Base-by-base conservation (phyloP, 805 yeast genomes). In the Nakazawaea pomicola region DNA sequence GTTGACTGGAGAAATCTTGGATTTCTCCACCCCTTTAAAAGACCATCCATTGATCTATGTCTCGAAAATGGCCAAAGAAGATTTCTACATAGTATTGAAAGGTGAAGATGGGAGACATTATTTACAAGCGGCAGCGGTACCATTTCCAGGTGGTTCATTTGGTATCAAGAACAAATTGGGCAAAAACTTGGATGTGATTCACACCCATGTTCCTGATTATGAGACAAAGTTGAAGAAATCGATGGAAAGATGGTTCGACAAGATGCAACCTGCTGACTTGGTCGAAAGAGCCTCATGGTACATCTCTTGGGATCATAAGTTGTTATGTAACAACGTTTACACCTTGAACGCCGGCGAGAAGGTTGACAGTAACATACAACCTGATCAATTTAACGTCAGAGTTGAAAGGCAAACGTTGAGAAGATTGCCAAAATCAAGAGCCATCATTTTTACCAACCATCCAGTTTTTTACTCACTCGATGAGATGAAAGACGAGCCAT, bases 271-370 rank as follows among this genome's bases (percentile, higher is more conserved):
- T 2, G 61, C 67, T 11, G 79, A 74, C 41, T 75, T 82, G 1
- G 88, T 82, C 20, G 89, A 82, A 54, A 69, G 90, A 51, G 88
- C 88, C 2, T 74, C 83, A 3, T 82, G 84, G 83, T 80, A 79
- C 53, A 74, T 81, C 32, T 67, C 86, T 3, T 82, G 87, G 88
- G 89, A 82, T 54, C 80, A 78, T 52, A 74, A 76, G 51, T 61
- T 81, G 47, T 64, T 74, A 39, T 57, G 72, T 40, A 77, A 74
- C 47, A 75, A 72, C 45, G 74, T 81, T 19, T 79, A 80, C 57
- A 72, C 74, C 18, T 53, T 72, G 36, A 50, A 60, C 32, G 60
- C 53, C 6, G 71, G 64, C 23, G 80, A 76, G 23, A 66, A 67
- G 40, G 69, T 72, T 20, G 61, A 72, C 25, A 57, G 70, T 3